These are phyloP conservation scores for Phytophthora melonis DNA, from an alignment of 352 stramenopile species.

Conservation along the genomic window DNA sequence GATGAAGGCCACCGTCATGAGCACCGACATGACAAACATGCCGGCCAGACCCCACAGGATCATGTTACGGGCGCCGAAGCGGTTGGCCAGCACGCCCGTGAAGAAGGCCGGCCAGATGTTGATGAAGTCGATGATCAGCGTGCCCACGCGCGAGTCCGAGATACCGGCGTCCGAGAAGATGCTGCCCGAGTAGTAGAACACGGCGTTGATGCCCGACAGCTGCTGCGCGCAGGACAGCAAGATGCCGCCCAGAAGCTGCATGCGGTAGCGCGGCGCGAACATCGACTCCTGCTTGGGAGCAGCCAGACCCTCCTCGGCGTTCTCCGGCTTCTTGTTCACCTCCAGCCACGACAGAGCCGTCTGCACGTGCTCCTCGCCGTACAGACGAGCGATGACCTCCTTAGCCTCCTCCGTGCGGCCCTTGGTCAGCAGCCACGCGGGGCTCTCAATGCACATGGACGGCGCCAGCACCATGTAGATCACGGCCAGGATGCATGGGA, in stretches of 20 bases:
- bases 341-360: conserved; percentile 26
- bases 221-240: too few species aligned
- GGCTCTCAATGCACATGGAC: conserved; percentile 22
- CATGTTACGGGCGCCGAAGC: too few species aligned
- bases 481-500: conserved; percentile 17
- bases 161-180: conserved; percentile 10
- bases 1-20: conserved; percentile 8
- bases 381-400: conserved; percentile 25
- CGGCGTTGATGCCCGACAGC: too few species aligned
- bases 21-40: too few species aligned
- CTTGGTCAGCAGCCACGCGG: conserved; percentile 30
- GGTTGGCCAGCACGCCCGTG: too few species aligned
- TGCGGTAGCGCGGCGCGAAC: conserved; percentile 39
- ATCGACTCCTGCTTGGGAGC: conserved; percentile 31
- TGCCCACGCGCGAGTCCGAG: background rate
- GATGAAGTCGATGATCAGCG: too few species aligned
- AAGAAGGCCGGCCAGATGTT: too few species aligned
- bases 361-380: conserved; percentile 30
- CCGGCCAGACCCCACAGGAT: too few species aligned
- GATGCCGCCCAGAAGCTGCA: conserved; percentile 43
- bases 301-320: conserved; percentile 7
- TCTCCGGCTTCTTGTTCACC: conserved; percentile 13
- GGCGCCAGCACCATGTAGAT: conserved; percentile 19
- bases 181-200: conserved; percentile 24
- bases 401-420: conserved; percentile 25